Percentiles rank a stretch among this genome's conserved stretches.
phyloP scores from a whole-genome alignment of 805 yeast species.

The Barnettozyma sp. region DNA sequence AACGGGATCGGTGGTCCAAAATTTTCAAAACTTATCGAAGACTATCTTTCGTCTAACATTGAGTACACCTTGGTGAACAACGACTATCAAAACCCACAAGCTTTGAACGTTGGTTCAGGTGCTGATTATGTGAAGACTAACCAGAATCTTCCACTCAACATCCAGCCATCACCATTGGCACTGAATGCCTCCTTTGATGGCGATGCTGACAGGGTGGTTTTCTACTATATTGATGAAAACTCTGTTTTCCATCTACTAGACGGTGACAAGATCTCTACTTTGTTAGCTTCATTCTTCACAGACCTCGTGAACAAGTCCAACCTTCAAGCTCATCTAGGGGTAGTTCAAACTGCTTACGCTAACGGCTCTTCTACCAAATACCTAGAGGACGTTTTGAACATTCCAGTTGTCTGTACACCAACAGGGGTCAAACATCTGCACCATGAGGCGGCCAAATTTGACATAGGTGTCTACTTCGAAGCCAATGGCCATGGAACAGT shows the following conservation, averaged over 20 bases:
- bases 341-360: conserved; percentile 96
- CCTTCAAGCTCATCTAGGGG: conserved; percentile 49
- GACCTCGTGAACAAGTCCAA: conserved; percentile 42
- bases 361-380: conserved; percentile 85
- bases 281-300: conserved; percentile 65
- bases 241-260: conserved; percentile 56
- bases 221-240: conserved; percentile 46
- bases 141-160: conserved; percentile 66
- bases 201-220: conserved; percentile 92
- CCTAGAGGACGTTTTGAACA: conserved; percentile 48
- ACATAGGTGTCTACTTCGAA: conserved; percentile 91
- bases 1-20: conserved; percentile 96
- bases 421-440: conserved; percentile 97
- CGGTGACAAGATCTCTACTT: conserved; percentile 89
- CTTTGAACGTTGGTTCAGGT: conserved; percentile 77
- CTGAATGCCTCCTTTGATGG: conserved; percentile 89
- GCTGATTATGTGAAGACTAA: conserved; percentile 93
- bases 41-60: conserved; percentile 35
- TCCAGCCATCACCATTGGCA: conserved; percentile 37
- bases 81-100: conserved; percentile 43
- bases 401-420: conserved; percentile 84
- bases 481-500: conserved; percentile 99
- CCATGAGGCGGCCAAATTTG: conserved; percentile 79
- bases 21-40: conserved; percentile 40
- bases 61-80: conserved; percentile 47